A percentile compares a stretch with the other conserved stretches of the same genome.
These are phyloP conservation scores for Tripterygium wilfordii DNA, from an alignment of 177 flowering plant species.

Conservation along the genomic window DNA sequence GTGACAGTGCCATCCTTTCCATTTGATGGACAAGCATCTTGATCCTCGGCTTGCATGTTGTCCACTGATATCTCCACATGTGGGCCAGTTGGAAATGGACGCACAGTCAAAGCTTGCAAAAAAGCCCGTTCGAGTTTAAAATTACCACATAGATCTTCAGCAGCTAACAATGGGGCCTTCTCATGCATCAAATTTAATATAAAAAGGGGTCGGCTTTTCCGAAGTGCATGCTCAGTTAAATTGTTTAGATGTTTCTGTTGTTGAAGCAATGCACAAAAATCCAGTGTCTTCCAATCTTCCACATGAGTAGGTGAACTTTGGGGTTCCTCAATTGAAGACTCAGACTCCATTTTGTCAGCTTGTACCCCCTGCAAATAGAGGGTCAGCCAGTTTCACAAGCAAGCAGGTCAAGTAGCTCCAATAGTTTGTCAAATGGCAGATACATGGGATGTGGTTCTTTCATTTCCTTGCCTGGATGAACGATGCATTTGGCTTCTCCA, in stretches of 20 bases:
- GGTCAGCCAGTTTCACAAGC: constrained; percentile 3
- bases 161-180: constrained; percentile 35
- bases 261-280: constrained; percentile 34
- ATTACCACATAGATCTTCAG: constrained; percentile 46
- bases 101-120: constrained; percentile 64
- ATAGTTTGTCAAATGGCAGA: no score
- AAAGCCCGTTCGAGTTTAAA: constrained; percentile 55
- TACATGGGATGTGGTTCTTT: no score
- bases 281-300: constrained; percentile 44
- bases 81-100: constrained; percentile 35
- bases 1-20: constrained; percentile 21
- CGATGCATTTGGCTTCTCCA: no score
- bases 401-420: no score
- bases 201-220: constrained; percentile 74
- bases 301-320: constrained; percentile 29
- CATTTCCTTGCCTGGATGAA: no score
- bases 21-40: constrained; percentile 27
- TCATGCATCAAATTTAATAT: constrained; percentile 76
- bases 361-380: constrained; percentile 65
- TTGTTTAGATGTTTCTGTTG: constrained; percentile 59
- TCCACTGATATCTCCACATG: constrained; percentile 30
- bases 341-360: constrained; percentile 50
- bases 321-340: constrained; percentile 24
- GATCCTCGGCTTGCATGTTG: constrained; percentile 26
- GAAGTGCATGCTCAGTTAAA: constrained; percentile 79